These are phyloP conservation scores for Teratosphaeria nubilosa DNA, from an alignment of 2,329 filamentous ascomycete genomes.

Conservation along the genomic window DNA sequence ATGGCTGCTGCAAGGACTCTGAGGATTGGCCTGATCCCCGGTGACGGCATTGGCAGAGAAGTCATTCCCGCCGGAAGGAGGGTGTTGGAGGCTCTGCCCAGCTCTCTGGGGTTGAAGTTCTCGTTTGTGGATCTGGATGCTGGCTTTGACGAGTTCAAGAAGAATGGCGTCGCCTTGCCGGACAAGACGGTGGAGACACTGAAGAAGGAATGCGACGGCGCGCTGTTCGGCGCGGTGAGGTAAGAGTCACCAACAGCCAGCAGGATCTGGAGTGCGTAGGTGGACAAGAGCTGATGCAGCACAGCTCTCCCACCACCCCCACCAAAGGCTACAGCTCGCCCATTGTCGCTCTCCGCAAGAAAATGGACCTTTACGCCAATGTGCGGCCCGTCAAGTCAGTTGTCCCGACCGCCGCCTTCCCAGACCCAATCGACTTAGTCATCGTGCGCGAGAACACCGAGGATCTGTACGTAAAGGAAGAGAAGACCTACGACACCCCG, in stretches of 20 bases:
- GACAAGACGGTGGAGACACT: conserved; percentile 85
- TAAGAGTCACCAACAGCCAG: not conserved
- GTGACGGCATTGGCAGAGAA: conserved; percentile 96
- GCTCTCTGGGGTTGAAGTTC: conserved; percentile 88
- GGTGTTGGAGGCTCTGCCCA: conserved; percentile 81
- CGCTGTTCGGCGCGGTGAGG: conserved; percentile 86
- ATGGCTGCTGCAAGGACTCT: conserved; percentile 54
- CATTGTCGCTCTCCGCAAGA: conserved; percentile 93
- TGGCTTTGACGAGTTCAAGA: conserved; percentile 86
- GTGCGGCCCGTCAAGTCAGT: conserved; percentile 90
- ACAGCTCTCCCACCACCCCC: conserved; percentile 70
- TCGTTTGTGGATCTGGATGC: conserved; percentile 88
- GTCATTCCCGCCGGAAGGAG: conserved; percentile 90
- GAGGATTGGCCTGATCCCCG: conserved; percentile 87
- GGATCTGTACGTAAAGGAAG: conserved; percentile 96
- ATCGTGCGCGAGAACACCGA: conserved; percentile 99
- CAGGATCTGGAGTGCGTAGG: not conserved
- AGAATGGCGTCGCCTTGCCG: conserved; percentile 77
- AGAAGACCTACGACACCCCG: conserved; percentile 66
- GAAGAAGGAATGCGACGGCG: conserved; percentile 84
- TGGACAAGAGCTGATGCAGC: not conserved
- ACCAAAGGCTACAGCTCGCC: conserved; percentile 94
- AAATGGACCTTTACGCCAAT: conserved; percentile 91
- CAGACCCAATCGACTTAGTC: conserved; percentile 72
- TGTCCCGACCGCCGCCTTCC: conserved; percentile 45